These are phyloP conservation scores for Hortiboletus campestris DNA, from an alignment of 768 basidiomycete genomes.

Conservation along the genomic window DNA sequence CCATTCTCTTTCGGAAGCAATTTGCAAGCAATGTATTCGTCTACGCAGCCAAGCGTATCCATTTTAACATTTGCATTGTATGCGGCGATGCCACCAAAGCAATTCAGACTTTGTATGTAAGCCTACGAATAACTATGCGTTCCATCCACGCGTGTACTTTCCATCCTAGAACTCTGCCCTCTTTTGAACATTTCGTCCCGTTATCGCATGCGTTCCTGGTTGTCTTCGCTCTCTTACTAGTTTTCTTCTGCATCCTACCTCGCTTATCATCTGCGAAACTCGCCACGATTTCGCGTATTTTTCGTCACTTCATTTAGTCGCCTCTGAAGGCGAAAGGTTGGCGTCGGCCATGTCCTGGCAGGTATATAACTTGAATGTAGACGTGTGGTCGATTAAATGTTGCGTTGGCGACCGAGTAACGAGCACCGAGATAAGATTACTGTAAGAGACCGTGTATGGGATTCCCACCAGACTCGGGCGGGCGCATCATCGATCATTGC, in stretches of 20 bases:
- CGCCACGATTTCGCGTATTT: slow-evolving; percentile 5
- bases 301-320: slow-evolving; percentile 2
- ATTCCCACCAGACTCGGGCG: slow-evolving; percentile 18
- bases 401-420: not conserved
- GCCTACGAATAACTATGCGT: slow-evolving; percentile 21
- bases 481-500: not conserved
- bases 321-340: not conserved
- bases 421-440: no score
- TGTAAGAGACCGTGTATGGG: slow-evolving; percentile 10
- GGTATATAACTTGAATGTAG: slow-evolving; percentile 15
- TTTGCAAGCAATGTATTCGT: slow-evolving; percentile 29
- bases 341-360: not conserved
- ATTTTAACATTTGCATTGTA: slow-evolving; percentile 28
- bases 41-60: slow-evolving; percentile 20
- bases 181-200: slow-evolving; percentile 6
- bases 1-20: slow-evolving; percentile 8
- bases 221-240: slow-evolving; percentile 25
- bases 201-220: slow-evolving; percentile 22
- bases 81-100: slow-evolving; percentile 25
- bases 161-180: slow-evolving; percentile 19
- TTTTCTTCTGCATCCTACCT: slow-evolving; percentile 16
- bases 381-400: not conserved
- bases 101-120: slow-evolving; percentile 31
- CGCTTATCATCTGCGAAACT: slow-evolving; percentile 9
- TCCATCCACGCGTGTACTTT: slow-evolving; percentile 22